phyloP scores from a whole-genome alignment of 805 yeast genomes.

The Ogataea ganodermae region DNA sequence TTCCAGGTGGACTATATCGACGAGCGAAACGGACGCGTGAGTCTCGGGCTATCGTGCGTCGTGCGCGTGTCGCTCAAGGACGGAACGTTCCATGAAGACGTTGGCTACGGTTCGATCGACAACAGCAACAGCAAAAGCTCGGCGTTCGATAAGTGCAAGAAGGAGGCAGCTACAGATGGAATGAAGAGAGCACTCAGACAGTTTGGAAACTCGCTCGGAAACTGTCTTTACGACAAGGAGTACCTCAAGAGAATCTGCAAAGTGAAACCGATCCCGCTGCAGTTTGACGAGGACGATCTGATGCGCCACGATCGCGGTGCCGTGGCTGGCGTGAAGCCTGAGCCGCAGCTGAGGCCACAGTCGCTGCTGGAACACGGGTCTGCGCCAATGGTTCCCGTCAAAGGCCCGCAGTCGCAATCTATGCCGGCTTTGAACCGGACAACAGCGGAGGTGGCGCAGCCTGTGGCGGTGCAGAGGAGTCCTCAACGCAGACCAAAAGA shows the following conservation, averaged over 20 bases:
- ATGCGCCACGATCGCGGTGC: conserved; percentile 30
- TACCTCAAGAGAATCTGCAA: conserved; percentile 54
- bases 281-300: conserved; percentile 34
- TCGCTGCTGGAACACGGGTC: conserved; percentile 13
- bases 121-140: conserved; percentile 67
- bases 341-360: conserved; percentile 4
- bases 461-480: not conserved
- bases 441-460: not conserved
- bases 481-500: conserved; percentile 4
- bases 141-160: conserved; percentile 79
- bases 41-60: conserved; percentile 68
- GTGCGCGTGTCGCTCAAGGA: conserved; percentile 75
- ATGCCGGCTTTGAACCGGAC: conserved; percentile 12
- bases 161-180: conserved; percentile 86
- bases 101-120: conserved; percentile 75
- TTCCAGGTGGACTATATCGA: conserved; percentile 73
- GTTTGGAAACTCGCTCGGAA: conserved; percentile 80
- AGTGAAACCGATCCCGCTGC: conserved; percentile 37
- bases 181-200: conserved; percentile 75
- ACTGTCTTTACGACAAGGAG: conserved; percentile 78
- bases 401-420: conserved; percentile 14
- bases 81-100: conserved; percentile 79
- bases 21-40: conserved; percentile 55
- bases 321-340: conserved; percentile 2
- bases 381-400: conserved; percentile 5